Base-by-base conservation (phyloP, 176 grass and related monocot species). In the Themeda triandra region DNA sequence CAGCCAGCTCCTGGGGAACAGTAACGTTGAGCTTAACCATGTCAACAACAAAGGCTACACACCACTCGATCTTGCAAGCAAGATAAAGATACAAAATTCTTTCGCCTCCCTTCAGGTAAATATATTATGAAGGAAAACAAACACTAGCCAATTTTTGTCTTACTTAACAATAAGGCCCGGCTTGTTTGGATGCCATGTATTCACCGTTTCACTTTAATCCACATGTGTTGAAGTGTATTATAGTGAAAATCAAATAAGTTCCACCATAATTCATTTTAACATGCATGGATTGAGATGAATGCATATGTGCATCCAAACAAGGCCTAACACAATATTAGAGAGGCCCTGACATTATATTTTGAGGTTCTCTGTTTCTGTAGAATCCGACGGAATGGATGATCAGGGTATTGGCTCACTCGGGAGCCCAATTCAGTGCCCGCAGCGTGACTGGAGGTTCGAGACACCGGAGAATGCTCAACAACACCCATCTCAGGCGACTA, bases 371-470 rank as follows among this genome's bases (percentile, higher is more conserved):
- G 3, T 32, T 53, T 10, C 4, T 25, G 53, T 32, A 77, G 75
- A 77, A 77, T 23, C 72, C 72, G 14, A 75, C 46, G 4, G 72
- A 75, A 33, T 75, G 72, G 72, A 75, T 75, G 72, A 75, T 77
- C 32, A 77, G 75, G 23, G 24, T 37, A 31, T 46, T 79, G 25
- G 36, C 77, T 17, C 51, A 77, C 54, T 77, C 75, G 1, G 75
- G 75, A 17, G 75, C 53, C 9, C 10, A 62, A 23, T 77, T 77
- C 75, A 77, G 53, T 17, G 51, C 53, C 2, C 51, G 23, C 5
- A 35, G 1, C 74, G 74, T 39, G 74, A 37, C 24, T 19, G 32
- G 64, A 67, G 21, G 12, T 15, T 17, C 72, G 0, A 15, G 45
- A 48, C 45, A 48, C 45, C 45, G 14, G 14, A 48, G 14, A 17